Conservation (phyloP, 2,329 filamentous ascomycete genomes). For the Verticillium dahliae region DNA sequence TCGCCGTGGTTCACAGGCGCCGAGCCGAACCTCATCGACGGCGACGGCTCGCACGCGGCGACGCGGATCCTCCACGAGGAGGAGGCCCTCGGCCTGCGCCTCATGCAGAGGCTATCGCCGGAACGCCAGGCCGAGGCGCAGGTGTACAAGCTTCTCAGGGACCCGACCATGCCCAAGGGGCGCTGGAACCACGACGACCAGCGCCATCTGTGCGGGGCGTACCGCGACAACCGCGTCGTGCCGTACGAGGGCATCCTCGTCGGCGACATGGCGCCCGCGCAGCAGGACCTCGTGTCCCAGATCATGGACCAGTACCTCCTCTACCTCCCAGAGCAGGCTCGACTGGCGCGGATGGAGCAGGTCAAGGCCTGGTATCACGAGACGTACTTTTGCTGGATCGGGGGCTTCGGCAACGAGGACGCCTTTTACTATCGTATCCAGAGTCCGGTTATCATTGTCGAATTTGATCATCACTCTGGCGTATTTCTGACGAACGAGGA, state of each 20-base stretch:
- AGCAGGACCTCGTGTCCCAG: constrained; percentile 47
- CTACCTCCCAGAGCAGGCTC: constrained; percentile 55
- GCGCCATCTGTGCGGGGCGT: constrained; percentile 70
- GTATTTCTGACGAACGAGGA: constrained; percentile 69
- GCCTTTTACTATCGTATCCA: constrained; percentile 75
- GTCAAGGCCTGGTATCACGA: constrained; percentile 53
- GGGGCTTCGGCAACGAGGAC: constrained; percentile 58
- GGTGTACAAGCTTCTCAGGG: constrained; percentile 53
- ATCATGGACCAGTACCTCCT: constrained; percentile 61
- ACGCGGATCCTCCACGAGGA: constrained; percentile 61
- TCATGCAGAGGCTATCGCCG: constrained; percentile 58
- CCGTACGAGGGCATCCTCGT: constrained; percentile 65
- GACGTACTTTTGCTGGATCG: constrained; percentile 78
- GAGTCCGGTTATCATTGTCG: constrained; percentile 65
- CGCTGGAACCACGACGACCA: constrained; percentile 80
- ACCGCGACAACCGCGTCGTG: constrained; percentile 70
- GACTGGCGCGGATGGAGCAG: constrained; percentile 46
- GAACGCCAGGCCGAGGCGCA: constrained; percentile 44
- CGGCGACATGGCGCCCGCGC: constrained; percentile 34
- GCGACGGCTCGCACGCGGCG: constrained; percentile 49
- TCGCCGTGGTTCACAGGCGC: constrained; percentile 75
- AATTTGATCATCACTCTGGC: constrained; percentile 76
- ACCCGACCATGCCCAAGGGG: constrained; percentile 58
- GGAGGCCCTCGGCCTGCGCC: constrained; percentile 54
- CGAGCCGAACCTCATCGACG: constrained; percentile 69